phyloP scores from a whole-genome alignment of 2,329 filamentous ascomycete genomes.

The Trichoderma afroharzianum region DNA sequence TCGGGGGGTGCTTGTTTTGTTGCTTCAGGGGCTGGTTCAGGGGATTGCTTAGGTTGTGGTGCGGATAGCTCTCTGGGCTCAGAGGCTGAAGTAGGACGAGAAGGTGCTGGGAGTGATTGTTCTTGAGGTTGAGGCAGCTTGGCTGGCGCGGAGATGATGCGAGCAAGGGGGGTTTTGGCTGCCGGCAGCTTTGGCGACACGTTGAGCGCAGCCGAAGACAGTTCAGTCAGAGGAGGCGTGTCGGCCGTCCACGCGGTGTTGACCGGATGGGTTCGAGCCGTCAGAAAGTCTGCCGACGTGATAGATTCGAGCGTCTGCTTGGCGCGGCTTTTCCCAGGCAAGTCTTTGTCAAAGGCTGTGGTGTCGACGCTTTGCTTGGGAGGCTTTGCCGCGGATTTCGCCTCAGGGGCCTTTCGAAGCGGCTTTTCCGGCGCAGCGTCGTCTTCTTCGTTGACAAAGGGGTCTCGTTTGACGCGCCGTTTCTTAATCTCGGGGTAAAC shows the following conservation, averaged over 20 bases:
- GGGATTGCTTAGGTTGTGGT: neutral
- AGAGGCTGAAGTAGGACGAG: conserved; percentile 7
- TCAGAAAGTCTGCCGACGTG: conserved; percentile 39
- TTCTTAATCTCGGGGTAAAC: conserved; percentile 47
- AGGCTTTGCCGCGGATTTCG: conserved; percentile 13
- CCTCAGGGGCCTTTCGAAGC: neutral
- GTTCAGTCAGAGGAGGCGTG: conserved; percentile 39
- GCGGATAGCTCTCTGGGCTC: neutral
- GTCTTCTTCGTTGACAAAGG: conserved; percentile 18
- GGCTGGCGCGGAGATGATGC: conserved; percentile 40
- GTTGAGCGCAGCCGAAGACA: conserved; percentile 41
- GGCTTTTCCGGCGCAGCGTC: neutral
- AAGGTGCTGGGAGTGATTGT: neutral
- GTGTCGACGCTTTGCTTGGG: conserved; percentile 34
- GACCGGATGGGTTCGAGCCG: conserved; percentile 38
- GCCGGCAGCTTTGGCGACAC: conserved; percentile 34
- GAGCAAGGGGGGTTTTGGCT: conserved; percentile 25
- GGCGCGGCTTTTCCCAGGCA: conserved; percentile 22
- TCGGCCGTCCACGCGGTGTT: conserved; percentile 25
- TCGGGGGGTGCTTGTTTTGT: neutral
- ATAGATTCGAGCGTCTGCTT: conserved; percentile 24
- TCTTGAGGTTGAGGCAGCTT: conserved; percentile 18
- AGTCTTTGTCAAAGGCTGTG: conserved; percentile 38
- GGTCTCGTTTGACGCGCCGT: conserved; percentile 21
- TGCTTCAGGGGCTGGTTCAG: neutral